A percentile compares a stretch with the other conserved stretches of the same genome.
Conservation (phyloP, 2,329 filamentous ascomycete species). For the Trichophyton verrucosum region DNA sequence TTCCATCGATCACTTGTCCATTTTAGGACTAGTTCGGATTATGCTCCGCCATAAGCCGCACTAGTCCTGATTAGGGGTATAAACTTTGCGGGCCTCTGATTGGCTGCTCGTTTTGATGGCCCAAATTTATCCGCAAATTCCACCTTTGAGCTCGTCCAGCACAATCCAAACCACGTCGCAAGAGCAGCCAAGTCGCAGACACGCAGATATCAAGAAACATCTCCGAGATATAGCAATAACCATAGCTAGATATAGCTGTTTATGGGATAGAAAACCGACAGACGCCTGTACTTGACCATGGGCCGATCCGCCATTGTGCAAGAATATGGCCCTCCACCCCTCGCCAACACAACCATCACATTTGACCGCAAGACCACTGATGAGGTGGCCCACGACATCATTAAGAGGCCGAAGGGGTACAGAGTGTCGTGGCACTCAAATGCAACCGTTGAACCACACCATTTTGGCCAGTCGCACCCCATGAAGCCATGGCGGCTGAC, state of each 20-base stretch:
- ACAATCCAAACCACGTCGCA: too few species aligned
- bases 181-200: neutral
- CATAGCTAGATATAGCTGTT: neutral
- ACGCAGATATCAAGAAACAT: neutral
- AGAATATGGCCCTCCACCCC: conserved; percentile 35
- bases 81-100: neutral
- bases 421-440: conserved; percentile 94
- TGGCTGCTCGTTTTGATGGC: conserved; percentile 4
- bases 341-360: conserved; percentile 33
- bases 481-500: conserved; percentile 99
- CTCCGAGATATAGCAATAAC: neutral
- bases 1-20: neutral
- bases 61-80: neutral
- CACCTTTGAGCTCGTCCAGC: neutral
- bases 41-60: neutral
- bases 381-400: conserved; percentile 50
- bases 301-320: conserved; percentile 36
- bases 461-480: conserved; percentile 91
- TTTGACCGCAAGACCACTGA: conserved; percentile 40
- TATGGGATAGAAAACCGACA: neutral
- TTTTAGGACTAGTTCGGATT: neutral
- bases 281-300: conserved; percentile 19
- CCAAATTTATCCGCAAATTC: neutral
- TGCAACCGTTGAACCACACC: conserved; percentile 85
- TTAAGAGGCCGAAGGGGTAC: conserved; percentile 71